Percentiles rank a stretch among this genome's conserved stretches.
Evolutionary conservation across 176 grass and related monocot species (phyloP).

Genomic region (sorghum (Sorghum bicolor)): Sorghum_bicolor_NCBIv3 NC_012873.2:56075001-56075500

Average conservation of each 20-base stretch:
- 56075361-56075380: constrained; percentile 15
- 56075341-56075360: not conserved
- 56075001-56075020: too few relatives aligned
- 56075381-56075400: constrained; percentile 48
- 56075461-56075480: constrained; percentile 55
- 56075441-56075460: constrained; percentile 47
- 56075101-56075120: not conserved
- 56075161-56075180: not conserved
- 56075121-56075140: not conserved
- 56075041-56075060: too few relatives aligned
- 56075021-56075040: too few relatives aligned
- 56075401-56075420: constrained; percentile 57
- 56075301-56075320: not conserved
- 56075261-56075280: not conserved
- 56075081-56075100: not conserved
- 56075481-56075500: constrained; percentile 49
- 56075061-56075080: too few relatives aligned
- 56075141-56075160: not conserved
- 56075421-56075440: constrained; percentile 67
- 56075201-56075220: not conserved
- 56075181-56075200: not conserved
- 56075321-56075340: not conserved
- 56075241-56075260: not conserved
- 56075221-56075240: not conserved
- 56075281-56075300: not conserved